Evolutionary conservation across 805 yeast species (phyloP), one percentile per base, ranked within the genome.

Genomic region (Saturnispora mendoncae): DNA sequence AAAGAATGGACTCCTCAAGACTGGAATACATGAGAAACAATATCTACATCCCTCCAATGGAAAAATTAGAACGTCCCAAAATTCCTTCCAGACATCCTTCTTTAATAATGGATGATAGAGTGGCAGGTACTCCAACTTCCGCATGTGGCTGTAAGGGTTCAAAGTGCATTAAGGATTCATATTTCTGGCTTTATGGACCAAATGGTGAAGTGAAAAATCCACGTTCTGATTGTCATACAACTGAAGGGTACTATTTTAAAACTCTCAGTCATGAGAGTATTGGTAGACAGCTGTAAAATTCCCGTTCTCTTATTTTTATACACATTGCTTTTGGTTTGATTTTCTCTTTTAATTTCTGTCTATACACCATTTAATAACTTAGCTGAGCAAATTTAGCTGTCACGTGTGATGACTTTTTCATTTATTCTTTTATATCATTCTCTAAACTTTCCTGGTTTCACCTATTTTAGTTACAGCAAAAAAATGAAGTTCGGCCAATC

Each of bases 401-500:
- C n/a, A n/a, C n/a, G n/a, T 23, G 25, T 23, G 25, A 6, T 9
- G 6, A 6, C 9, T 23, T 23, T 23, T 23, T 23, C 9, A 23
- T n/a, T n/a, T n/a, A n/a, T n/a, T 7, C 6, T 27, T 13, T 7
- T 10, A 27, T 27, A 13, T 27, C 14, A 27, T 9, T 10, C 5
- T 10, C 6, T n/a, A n/a, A n/a, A n/a, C n/a, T n/a, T 9, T 27
- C 14, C 29, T 10, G 14, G 5, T 9, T 7, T 5, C 13, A n/a
- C 4, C 14, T 13, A 17, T 18, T 20, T n/a, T n/a, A n/a, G n/a
- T n/a, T n/a, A n/a, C n/a, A n/a, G n/a, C n/a, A n/a, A n/a, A n/a
- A n/a, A 15, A 9, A 81, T 81, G 90, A 80, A 80, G 61, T 81
- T 80, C 55, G 80, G 77, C 7, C 80, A 77, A 48, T 74, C 82